Base-by-base conservation (phyloP, 352 stramenopile genomes). In the Globisporangium nodosum region DNA sequence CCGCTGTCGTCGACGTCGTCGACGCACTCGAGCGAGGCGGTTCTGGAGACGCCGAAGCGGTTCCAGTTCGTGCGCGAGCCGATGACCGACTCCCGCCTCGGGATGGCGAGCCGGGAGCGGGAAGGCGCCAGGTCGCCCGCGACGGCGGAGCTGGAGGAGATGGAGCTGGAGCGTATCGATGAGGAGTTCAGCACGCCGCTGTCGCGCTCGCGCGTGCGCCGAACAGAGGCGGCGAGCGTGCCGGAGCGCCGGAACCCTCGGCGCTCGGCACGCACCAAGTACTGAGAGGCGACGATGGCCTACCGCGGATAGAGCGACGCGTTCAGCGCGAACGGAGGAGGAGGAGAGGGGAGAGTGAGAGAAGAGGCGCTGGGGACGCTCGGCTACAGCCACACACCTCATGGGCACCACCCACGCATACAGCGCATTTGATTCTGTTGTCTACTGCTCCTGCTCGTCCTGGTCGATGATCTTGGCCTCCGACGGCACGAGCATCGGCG, bases 161-260 rank as follows among this genome's bases (percentile, higher is more conserved):
- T 92, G 80, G 80, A 92, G 63, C 63, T 90, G 12, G 82, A 92
- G 56, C 70, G 76, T 52, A 87, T 92, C 53, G 82, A 92, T 60
- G 82, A 92, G 56, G 82, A 92, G 64, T 92, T 92, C 68, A 88
- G 77, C 66, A 90, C 82, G 52, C 78, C 78, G 18, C 74, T 86
- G 39, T 78, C 64, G 5, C 63, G 77, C 37, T 80, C 74, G 54
- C 73, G 67, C 42, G 70, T 60, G 11, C 73, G 72, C n/a, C 63
- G 73, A 52, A 89, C 81, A 64, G 78, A 90, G 58, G 65, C 76
- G n/a, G 69, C 70, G 45, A 87, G 71, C 52, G 71, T 70, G 15
- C 80, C 84, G 0, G 76, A 85, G 45, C 84, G 84, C 56, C 81
- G 84, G 57, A 94, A 94, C 58, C 84, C 84, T 33, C 72, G 80